Conservation (phyloP, 306 rosid species). For the Coriaria nepalensis region DNA sequence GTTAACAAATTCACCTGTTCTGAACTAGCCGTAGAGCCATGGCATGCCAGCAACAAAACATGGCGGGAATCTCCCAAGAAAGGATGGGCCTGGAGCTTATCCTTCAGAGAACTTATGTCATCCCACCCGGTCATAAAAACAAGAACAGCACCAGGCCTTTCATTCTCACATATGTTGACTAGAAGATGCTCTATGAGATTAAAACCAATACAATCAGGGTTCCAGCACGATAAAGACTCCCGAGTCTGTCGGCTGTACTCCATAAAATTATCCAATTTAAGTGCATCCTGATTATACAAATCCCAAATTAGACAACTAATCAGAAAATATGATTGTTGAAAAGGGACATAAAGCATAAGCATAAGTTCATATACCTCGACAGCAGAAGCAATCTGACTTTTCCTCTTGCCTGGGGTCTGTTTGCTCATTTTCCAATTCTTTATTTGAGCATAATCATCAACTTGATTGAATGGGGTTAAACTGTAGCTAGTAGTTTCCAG, state of each 20-base stretch:
- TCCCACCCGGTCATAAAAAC: slow-evolving; percentile 99
- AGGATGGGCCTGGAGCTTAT: slow-evolving; percentile 57
- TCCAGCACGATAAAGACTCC: slow-evolving; percentile 87
- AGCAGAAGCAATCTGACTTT: slow-evolving; percentile 80
- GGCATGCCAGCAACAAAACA: slow-evolving; percentile 74
- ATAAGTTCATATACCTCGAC: slow-evolving; percentile 52
- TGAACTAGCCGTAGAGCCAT: slow-evolving; percentile 92
- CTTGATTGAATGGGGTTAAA: slow-evolving; percentile 74
- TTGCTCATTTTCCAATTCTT: slow-evolving; percentile 82
- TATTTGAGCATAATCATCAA: slow-evolving; percentile 92
- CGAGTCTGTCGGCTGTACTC: slow-evolving; percentile 57
- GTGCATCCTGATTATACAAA: slow-evolving; percentile 57
- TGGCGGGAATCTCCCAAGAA: slow-evolving; percentile 57
- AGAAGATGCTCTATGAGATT: slow-evolving; percentile 66
- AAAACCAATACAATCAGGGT: slow-evolving; percentile 85
- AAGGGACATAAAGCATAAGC: slow-evolving; percentile 3
- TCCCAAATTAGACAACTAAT: slow-evolving; percentile 5
- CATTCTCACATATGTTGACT: slow-evolving; percentile 64
- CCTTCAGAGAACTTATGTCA: slow-evolving; percentile 77
- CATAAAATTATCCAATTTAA: slow-evolving; percentile 57
- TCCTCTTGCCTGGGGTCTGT: slow-evolving; percentile 90
- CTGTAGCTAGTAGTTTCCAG: slow-evolving; percentile 66
- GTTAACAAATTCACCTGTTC: slow-evolving; percentile 58
- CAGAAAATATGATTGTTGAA: slow-evolving; percentile 10
- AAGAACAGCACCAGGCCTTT: slow-evolving; percentile 75